A percentile compares a stretch with the other conserved stretches of the same genome.
These are phyloP conservation scores for Alternaria burnsii DNA, from an alignment of 2,329 filamentous ascomycete species.

Conservation along the genomic window DNA sequence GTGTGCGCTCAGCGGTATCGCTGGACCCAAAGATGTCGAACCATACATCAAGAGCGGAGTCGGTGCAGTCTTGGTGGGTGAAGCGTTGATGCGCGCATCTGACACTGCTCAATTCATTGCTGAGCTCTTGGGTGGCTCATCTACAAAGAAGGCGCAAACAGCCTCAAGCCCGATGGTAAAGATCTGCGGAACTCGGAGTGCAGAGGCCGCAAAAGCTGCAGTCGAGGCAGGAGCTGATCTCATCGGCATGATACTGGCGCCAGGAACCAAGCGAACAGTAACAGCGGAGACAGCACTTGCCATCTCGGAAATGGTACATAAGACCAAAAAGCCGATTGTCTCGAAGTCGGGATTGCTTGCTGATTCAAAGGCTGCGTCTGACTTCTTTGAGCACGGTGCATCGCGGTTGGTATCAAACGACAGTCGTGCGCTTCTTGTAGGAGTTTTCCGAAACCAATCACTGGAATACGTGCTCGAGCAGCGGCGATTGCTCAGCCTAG, in stretches of 20 bases:
- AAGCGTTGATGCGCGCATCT: constrained; percentile 91
- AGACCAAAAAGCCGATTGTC: constrained; percentile 50
- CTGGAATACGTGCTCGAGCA: constrained; percentile 82
- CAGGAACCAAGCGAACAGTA: constrained; percentile 81
- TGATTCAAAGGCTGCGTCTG: constrained; percentile 57
- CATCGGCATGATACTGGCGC: constrained; percentile 90
- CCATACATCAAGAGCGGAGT: constrained; percentile 90
- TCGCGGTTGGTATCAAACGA: constrained; percentile 58
- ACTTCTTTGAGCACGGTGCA: constrained; percentile 74
- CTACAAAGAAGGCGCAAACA: constrained; percentile 19
- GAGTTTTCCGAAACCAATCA: constrained; percentile 92
- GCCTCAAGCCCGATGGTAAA: constrained; percentile 72
- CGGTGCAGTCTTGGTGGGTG: constrained; percentile 90
- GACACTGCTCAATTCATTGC: constrained; percentile 85
- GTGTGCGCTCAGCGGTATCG: constrained; percentile 94
- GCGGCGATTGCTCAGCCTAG: constrained; percentile 78
- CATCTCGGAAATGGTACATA: constrained; percentile 82
- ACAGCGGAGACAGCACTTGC: constrained; percentile 77
- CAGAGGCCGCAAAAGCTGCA: constrained; percentile 80
- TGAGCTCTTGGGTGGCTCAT: constrained; percentile 73
- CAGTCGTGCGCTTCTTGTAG: constrained; percentile 79
- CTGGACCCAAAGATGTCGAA: constrained; percentile 84
- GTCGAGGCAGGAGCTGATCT: constrained; percentile 89
- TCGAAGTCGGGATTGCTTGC: constrained; percentile 33
- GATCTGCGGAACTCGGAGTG: constrained; percentile 89